Conservation (phyloP, 2,329 filamentous ascomycete species). For the Diaporthe australafricana region DNA sequence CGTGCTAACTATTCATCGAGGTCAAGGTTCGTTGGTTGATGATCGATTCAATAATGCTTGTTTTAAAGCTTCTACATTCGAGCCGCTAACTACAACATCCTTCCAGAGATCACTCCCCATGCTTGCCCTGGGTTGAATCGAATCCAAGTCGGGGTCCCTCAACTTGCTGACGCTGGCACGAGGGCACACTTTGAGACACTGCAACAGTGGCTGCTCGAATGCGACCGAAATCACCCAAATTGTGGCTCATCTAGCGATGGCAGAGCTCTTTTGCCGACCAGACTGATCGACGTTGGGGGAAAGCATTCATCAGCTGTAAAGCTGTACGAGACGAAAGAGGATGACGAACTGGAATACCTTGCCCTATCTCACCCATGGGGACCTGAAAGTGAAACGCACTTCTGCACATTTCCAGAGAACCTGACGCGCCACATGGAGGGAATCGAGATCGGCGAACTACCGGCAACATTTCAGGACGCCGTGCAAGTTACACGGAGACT, state of each 20-base stretch:
- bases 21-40: too few relatives aligned
- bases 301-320: neutral
- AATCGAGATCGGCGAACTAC: neutral
- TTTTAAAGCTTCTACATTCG: too few relatives aligned
- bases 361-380: conserved; percentile 41
- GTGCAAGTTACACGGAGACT: conserved; percentile 10
- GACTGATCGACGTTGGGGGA: conserved; percentile 28
- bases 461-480: conserved; percentile 22
- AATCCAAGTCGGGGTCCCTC: too few relatives aligned
- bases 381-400: neutral
- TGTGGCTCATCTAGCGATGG: neutral
- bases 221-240: conserved; percentile 24
- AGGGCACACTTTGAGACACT: conserved; percentile 34
- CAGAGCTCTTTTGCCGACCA: conserved; percentile 32
- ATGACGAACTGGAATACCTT: conserved; percentile 32
- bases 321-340: conserved; percentile 31
- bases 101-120: too few relatives aligned
- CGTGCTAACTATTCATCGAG: too few relatives aligned
- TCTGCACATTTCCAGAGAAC: neutral
- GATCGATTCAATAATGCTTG: too few relatives aligned
- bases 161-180: too few relatives aligned
- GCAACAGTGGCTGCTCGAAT: conserved; percentile 33
- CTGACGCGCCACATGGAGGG: neutral
- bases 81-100: too few relatives aligned
- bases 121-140: too few relatives aligned